Percentiles rank a stretch among this genome's conserved stretches.
phyloP scores from a whole-genome alignment of 2,329 filamentous ascomycete species.

The Exserohilum turcica region DNA sequence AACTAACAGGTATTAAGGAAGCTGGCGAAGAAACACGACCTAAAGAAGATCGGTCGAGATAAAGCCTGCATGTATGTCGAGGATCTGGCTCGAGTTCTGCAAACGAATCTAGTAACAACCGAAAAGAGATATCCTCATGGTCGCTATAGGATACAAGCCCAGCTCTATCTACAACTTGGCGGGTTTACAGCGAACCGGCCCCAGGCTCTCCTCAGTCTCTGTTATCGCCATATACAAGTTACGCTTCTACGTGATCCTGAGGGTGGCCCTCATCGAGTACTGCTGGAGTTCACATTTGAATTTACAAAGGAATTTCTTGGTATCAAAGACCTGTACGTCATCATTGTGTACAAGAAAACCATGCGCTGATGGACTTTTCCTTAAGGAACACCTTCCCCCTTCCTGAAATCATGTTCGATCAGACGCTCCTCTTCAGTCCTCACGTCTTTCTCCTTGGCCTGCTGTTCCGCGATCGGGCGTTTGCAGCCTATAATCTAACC shows the following conservation, averaged over 20 bases:
- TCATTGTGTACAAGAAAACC: background rate
- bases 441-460: conserved; percentile 40
- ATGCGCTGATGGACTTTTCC: background rate
- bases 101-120: conserved; percentile 24
- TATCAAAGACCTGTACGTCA: background rate
- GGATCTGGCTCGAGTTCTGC: conserved; percentile 23
- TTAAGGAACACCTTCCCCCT: conserved; percentile 37
- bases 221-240: conserved; percentile 12
- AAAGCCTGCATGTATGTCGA: conserved; percentile 24
- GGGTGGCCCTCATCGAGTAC: conserved; percentile 7
- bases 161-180: conserved; percentile 24
- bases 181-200: conserved; percentile 21
- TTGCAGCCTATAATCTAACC: conserved; percentile 41
- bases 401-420: conserved; percentile 41
- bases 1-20: conserved; percentile 19
- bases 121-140: conserved; percentile 19
- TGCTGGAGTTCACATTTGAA: conserved; percentile 16
- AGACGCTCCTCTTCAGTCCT: conserved; percentile 41
- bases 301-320: conserved; percentile 8
- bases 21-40: conserved; percentile 21
- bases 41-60: conserved; percentile 14
- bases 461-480: conserved; percentile 33
- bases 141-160: conserved; percentile 20
- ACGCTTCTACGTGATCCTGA: conserved; percentile 12
- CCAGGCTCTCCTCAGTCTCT: conserved; percentile 14